Conservation (phyloP, 169 alveolate genomes). For the Pseudocohnilembus persalinus region DNA sequence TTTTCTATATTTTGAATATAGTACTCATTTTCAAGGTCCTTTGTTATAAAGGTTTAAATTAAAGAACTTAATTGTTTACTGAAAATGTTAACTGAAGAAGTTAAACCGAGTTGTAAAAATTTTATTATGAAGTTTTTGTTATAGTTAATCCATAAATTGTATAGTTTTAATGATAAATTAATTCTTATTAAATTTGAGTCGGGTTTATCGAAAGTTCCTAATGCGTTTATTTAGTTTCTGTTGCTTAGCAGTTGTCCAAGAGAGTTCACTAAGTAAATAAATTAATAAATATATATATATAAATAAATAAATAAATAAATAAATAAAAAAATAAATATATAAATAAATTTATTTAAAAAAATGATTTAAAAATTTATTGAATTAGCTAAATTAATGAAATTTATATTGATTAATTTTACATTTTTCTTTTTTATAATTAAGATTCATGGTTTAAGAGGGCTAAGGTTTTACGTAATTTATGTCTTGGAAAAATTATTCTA, state of each 20-base stretch:
- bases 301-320: too few relatives aligned
- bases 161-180: background rate
- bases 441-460: background rate
- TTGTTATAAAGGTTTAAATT: background rate
- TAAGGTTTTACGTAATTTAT: background rate
- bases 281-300: too few relatives aligned
- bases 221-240: background rate
- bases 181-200: background rate
- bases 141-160: background rate
- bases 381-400: too few relatives aligned
- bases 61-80: too few relatives aligned
- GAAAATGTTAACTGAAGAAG: background rate
- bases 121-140: background rate
- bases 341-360: too few relatives aligned
- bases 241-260: background rate
- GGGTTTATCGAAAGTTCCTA: background rate
- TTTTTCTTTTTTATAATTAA: background rate
- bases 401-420: too few relatives aligned
- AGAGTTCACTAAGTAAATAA: too few relatives aligned
- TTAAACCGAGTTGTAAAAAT: background rate
- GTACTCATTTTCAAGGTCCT: background rate
- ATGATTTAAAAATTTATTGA: too few relatives aligned
- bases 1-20: too few relatives aligned
- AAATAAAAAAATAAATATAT: too few relatives aligned
- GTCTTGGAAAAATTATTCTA: background rate